These are phyloP conservation scores for Suillus hirtellus DNA, from an alignment of 768 basidiomycete genomes.

Conservation along the genomic window DNA sequence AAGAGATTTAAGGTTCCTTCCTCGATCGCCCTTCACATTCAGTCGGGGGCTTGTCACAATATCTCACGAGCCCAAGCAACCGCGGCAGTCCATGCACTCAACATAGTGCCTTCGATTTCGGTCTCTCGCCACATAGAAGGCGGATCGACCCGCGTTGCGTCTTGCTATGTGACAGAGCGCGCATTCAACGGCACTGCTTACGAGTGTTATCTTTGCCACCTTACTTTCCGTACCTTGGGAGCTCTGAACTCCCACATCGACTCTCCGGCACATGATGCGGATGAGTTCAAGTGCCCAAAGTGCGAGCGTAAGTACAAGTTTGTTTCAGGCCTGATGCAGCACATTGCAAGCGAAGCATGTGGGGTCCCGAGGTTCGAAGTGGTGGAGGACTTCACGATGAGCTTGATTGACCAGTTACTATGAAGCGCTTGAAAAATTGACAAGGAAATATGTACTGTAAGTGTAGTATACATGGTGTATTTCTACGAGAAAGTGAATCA, in stretches of 20 bases:
- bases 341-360: slow-evolving; percentile 20
- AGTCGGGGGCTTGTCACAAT: slow-evolving; percentile 37
- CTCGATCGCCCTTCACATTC: slow-evolving; percentile 40
- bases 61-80: slow-evolving; percentile 41
- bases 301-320: slow-evolving; percentile 38
- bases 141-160: slow-evolving; percentile 15
- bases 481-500: not conserved
- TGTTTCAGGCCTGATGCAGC: slow-evolving; percentile 44
- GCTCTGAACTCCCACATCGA: slow-evolving; percentile 29
- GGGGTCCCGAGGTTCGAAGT: slow-evolving; percentile 1
- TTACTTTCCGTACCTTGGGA: slow-evolving; percentile 30
- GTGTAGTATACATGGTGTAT: slow-evolving; percentile 1
- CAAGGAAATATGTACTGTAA: not conserved
- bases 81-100: slow-evolving; percentile 31
- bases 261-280: slow-evolving; percentile 38
- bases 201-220: slow-evolving; percentile 43
- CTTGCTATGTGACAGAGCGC: slow-evolving; percentile 34
- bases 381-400: not conserved
- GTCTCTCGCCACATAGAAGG: slow-evolving; percentile 29
- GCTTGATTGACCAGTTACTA: not conserved
- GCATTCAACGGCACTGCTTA: slow-evolving; percentile 44
- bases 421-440: not conserved
- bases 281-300: slow-evolving; percentile 47
- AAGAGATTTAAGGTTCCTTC: slow-evolving; percentile 24
- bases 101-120: slow-evolving; percentile 37